Base-by-base conservation (phyloP, 441 rosid genomes). In the Omphalea diandra region DNA sequence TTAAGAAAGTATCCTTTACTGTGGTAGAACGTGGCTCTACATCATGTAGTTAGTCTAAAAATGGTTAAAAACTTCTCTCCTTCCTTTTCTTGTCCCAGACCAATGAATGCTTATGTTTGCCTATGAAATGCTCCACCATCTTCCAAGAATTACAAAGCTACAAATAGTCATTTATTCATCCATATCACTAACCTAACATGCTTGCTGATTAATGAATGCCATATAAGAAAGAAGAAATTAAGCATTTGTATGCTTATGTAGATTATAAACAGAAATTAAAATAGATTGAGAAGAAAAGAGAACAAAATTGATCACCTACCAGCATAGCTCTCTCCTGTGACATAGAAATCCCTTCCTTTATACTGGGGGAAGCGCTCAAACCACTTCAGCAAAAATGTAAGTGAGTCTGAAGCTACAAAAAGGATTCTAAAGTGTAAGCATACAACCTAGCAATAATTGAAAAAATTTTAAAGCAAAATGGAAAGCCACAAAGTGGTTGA, bases 291-390 rank as follows among this genome's bases (percentile, higher is more conserved):
- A 11, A 60, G 50, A 27, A 3, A 18, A 54, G 59, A 35, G 55
- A 65, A 64, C 31, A 32, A 56, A 22, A 50, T 35, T 18, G 3
- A 58, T 20, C n/a, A 4, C 31, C 27, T 82, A 91, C 98, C 97
- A 68, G 77, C 98, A 79, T 94, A 94, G 79, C 98, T 94, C 82
- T 94, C 97, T 63, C 97, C 97, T 2, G 83, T 73, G 49, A 94
- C 83, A 65, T 88, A 94, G 70, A 94, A 91, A 24, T 94, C 97
- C 69, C 94, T 86, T 76, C 84, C 94, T 72, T 87, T 86, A 73
- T 83, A 94, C 70, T 90, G 92, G 26, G 97, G 97, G 74, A 86
- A 94, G 55, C 94, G 91, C 78, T 94, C 91, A 72, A 91, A 83
- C 98, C 98, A 94, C 70, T 84, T 85, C 46, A 94, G 73, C 72